Conservation (phyloP, 2,329 filamentous ascomycete genomes). For the Phyllosticta paracitricarpa region DNA sequence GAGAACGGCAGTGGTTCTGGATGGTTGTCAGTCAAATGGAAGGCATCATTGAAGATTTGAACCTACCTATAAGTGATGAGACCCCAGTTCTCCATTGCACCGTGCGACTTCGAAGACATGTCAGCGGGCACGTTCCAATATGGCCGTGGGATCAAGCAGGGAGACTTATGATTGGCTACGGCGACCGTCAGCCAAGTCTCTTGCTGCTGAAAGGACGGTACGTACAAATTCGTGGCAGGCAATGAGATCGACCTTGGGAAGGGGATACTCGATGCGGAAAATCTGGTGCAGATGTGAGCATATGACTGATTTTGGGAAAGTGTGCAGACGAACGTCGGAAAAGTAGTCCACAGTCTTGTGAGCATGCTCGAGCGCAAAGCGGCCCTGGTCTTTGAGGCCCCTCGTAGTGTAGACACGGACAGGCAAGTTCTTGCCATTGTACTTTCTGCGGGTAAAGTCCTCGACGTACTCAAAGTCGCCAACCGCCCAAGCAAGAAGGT, state of each 20-base stretch:
- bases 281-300: conserved; percentile 34
- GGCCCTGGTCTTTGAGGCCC: conserved; percentile 87
- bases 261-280: conserved; percentile 84
- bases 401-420: conserved; percentile 93
- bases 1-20: conserved; percentile 75
- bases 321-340: conserved; percentile 52
- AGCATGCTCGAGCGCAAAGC: conserved; percentile 81
- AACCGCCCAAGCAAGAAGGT: conserved; percentile 86
- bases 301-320: neutral
- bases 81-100: conserved; percentile 95
- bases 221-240: conserved; percentile 85
- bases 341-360: conserved; percentile 94
- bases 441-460: conserved; percentile 77
- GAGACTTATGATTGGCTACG: conserved; percentile 34
- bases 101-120: conserved; percentile 43
- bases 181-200: conserved; percentile 6
- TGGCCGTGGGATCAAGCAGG: conserved; percentile 3
- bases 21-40: conserved; percentile 3
- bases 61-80: conserved; percentile 74
- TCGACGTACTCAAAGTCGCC: conserved; percentile 97
- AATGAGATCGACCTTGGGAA: conserved; percentile 84
- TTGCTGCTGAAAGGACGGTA: neutral
- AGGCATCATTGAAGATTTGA: neutral
- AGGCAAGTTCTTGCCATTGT: conserved; percentile 82
- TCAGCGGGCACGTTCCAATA: conserved; percentile 25